Conservation (phyloP, 805 yeast species). For the Vanderwaltozyma verrucispora region DNA sequence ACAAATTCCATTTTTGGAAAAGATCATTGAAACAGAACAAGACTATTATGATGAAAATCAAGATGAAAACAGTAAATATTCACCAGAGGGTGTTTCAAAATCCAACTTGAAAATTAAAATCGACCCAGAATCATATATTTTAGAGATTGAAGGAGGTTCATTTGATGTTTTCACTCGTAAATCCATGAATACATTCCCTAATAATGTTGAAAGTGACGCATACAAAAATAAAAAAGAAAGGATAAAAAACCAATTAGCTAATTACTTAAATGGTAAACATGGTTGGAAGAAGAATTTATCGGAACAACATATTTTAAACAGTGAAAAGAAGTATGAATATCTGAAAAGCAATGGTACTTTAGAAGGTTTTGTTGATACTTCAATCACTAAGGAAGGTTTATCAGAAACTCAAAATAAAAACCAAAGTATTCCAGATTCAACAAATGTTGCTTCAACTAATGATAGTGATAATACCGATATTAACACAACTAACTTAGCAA, state of each 20-base stretch:
- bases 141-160: conserved; percentile 71
- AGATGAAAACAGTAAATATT: conserved; percentile 8
- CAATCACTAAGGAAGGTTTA: background rate
- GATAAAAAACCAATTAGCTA: conserved; percentile 28
- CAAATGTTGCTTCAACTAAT: background rate
- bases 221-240: conserved; percentile 25
- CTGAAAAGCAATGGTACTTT: conserved; percentile 16
- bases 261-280: conserved; percentile 39
- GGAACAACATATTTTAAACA: conserved; percentile 21
- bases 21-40: conserved; percentile 43
- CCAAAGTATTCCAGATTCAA: too few species aligned
- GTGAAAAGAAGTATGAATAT: conserved; percentile 15
- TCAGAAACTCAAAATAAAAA: too few species aligned
- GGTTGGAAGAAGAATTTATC: conserved; percentile 48
- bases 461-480: background rate
- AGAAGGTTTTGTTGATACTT: conserved; percentile 1
- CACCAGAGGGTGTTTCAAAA: conserved; percentile 48
- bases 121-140: conserved; percentile 64
- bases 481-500: background rate
- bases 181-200: conserved; percentile 35
- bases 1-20: conserved; percentile 67
- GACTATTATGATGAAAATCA: conserved; percentile 35
- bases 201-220: conserved; percentile 15
- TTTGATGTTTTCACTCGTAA: conserved; percentile 69
- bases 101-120: conserved; percentile 71